Base-by-base conservation (phyloP, 441 rosid species). In the Jatropha multifida region DNA sequence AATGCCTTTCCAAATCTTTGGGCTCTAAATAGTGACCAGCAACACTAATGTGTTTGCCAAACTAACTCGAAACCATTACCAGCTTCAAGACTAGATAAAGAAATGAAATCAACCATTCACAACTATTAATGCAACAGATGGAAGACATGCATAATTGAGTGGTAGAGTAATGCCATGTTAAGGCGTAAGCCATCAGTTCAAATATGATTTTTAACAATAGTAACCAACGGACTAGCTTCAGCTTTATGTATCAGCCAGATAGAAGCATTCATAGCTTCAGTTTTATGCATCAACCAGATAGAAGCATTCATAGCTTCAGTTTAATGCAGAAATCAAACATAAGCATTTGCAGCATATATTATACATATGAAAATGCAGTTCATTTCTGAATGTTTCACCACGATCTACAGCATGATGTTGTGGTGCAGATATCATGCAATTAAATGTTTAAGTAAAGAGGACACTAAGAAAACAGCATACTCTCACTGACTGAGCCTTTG, bases 401-500 rank as follows among this genome's bases (percentile, higher is more conserved):
- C 32, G 46, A 68, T 56, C 37, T 7, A 67, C 59, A n/a, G 64
- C 41, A 72, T 32, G 32, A 26, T 55, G 41, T 75, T 44, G 51
- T 56, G 13, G 20, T 40, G 32, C 9, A 74, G 41, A 13, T 51
- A 54, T 78, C 65, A 51, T 69, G 63, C 17, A 59, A 68, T 44
- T 49, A 79, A 54, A 54, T 6, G n/a, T 54, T 17, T 54, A 17
- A 56, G 8, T 46, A 76, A 10, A 44, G 59, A 56, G 55, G 72
- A 46, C 46, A 64, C 74, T 66, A 68, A 68, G 63, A 65, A 62
- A 64, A n/a, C 55, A 78, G 80, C 92, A 48, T 74, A 93, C 99
- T 72, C 89, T 88, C 48, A 76, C 70, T 61, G 60, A 71, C 76
- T 81, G 87, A 71, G 91, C 86, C 58, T 78, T 83, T 74, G 69